phyloP scores from a whole-genome alignment of 1,284 basidiomycete species.

The Tranzscheliella williamsii region DNA sequence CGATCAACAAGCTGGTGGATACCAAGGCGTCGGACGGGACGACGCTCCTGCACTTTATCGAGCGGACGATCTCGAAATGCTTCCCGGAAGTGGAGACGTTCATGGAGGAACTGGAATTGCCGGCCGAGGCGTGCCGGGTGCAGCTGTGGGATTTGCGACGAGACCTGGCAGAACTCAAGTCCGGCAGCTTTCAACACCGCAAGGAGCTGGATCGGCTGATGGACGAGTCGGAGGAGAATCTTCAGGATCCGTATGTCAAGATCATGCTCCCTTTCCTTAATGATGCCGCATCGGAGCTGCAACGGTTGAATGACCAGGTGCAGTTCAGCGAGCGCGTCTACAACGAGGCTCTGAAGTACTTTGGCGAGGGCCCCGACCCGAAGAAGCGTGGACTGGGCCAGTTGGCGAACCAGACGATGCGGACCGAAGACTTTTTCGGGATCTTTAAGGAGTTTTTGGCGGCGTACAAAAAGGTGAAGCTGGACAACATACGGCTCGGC shows the following conservation, averaged over 20 bases:
- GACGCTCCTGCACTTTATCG: conserved; percentile 94
- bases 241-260: conserved; percentile 57
- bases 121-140: conserved; percentile 84
- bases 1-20: conserved; percentile 97
- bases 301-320: conserved; percentile 54
- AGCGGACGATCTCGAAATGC: conserved; percentile 82
- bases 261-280: conserved; percentile 60
- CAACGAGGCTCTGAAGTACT: conserved; percentile 56
- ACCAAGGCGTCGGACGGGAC: conserved; percentile 83
- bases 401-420: conserved; percentile 49
- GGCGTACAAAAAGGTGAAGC: conserved; percentile 58
- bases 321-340: conserved; percentile 56
- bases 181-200: conserved; percentile 53
- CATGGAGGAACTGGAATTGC: conserved; percentile 82
- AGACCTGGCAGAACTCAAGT: conserved; percentile 60
- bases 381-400: conserved; percentile 53
- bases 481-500: conserved; percentile 52
- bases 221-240: conserved; percentile 55
- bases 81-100: conserved; percentile 88
- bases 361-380: conserved; percentile 59
- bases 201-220: conserved; percentile 57
- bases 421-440: conserved; percentile 61
- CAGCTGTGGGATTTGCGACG: conserved; percentile 57
- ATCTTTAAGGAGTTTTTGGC: conserved; percentile 59
- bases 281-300: conserved; percentile 43